Evolutionary conservation across 257 asterid species (phyloP), one percentile per base, ranked within the genome.

Genomic region (Fraxinus americana): DNA sequence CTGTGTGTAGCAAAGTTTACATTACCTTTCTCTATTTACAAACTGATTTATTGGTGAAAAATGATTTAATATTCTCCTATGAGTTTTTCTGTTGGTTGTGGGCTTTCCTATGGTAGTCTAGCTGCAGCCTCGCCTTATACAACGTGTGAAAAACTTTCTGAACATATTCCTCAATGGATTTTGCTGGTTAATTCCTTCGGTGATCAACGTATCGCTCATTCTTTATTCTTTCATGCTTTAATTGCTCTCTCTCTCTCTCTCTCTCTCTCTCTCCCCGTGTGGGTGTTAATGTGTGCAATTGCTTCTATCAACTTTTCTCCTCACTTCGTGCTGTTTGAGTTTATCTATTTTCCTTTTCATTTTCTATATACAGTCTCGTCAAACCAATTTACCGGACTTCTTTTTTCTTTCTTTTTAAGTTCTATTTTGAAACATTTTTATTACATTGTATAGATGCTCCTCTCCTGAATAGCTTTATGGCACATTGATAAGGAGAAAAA

Each of bases 161-260:
- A 77, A 96, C 96, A 12, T 96, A 90, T 82, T 83, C 96, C 65
- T 91, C 97, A 12, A 34, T 86, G 2, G 99, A 96, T 87, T 92
- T 96, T 87, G 80, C 88, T 36, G 99, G 21, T 19, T 50, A 14
- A 50, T 50, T 19, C 63, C 19, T 52, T 52, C 9, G 43, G 61
- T 14, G 61, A 52, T 52, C 61, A 4, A 16, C 9, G 23, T 19
- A 52, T 52, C 7, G 7, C 61, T 52, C 61, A 14, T 52, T 41
- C 48, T 10, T 17, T 52, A 14, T 52, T 52, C 8, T 19, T 54
- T 12, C 10, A 54, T 54, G 57, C 65, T 17, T n/a, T 5, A 54
- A 19, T 7, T 16, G 63, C 3, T 52, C 61, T 52, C 61, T 16
- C 61, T 52, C 48, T 27, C 2, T 32, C 38, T 38, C 36, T 43